A percentile compares a stretch with the other conserved stretches of the same genome.
Conservation (phyloP, 768 basidiomycete species). For the Boletus sensibilis region DNA sequence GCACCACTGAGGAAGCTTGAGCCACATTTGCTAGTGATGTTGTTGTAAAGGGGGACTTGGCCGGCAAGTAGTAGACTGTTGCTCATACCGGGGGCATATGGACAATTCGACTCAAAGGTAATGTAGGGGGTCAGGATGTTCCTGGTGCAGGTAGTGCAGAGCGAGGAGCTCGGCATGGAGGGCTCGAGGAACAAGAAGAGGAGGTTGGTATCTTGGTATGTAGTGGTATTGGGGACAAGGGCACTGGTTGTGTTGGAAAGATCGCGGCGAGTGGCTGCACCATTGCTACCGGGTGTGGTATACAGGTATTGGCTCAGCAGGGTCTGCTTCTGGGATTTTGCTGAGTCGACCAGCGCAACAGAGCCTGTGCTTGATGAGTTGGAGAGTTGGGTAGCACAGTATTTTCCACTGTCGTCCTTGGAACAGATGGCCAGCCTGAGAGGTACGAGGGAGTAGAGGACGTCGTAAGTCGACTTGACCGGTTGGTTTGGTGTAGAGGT, state of each 20-base stretch:
- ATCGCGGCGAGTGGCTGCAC: conserved; percentile 29
- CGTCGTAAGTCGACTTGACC: conserved; percentile 73
- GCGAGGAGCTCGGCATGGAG: conserved; percentile 41
- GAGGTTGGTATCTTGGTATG: conserved; percentile 59
- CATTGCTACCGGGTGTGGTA: conserved; percentile 12
- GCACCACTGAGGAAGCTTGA: conserved; percentile 64
- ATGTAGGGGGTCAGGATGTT: conserved; percentile 75
- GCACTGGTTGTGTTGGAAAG: conserved; percentile 27
- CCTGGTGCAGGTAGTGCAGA: conserved; percentile 85
- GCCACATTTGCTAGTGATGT: conserved; percentile 65
- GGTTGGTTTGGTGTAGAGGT: conserved; percentile 43
- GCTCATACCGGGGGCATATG: conserved; percentile 74
- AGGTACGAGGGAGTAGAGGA: conserved; percentile 70
- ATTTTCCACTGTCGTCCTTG: conserved; percentile 68
- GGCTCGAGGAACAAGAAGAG: conserved; percentile 78
- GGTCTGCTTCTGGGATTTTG: conserved; percentile 8
- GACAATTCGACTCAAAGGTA: conserved; percentile 63
- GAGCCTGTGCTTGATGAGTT: conserved; percentile 25
- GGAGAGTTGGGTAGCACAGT: conserved; percentile 59
- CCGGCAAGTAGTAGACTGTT: conserved; percentile 63
- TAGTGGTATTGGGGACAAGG: conserved; percentile 51
- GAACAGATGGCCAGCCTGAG: conserved; percentile 68
- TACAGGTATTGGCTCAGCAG: conserved; percentile 29
- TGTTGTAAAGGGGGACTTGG: conserved; percentile 65
- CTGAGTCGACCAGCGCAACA: conserved; percentile 9